Conservation (phyloP, 2,329 filamentous ascomycete species). For the Westerdykella ornata region DNA sequence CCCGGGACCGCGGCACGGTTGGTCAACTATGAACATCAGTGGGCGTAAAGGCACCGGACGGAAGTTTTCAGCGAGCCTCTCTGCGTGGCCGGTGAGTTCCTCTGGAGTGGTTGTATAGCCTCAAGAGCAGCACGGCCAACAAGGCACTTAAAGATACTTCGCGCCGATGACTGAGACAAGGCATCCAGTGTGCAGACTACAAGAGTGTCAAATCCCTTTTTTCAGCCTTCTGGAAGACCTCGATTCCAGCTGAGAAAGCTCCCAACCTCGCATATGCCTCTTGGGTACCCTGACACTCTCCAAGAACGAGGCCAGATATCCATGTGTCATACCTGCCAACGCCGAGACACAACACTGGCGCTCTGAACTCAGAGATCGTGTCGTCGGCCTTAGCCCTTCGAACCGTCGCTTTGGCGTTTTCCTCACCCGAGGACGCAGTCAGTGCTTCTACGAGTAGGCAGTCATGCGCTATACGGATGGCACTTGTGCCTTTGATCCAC, state of each 20-base stretch:
- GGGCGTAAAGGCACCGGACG: no score
- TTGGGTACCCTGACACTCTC: conserved; percentile 8
- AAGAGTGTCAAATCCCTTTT: conserved; percentile 18
- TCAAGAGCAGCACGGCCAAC: no score
- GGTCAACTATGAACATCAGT: no score
- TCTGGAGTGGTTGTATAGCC: no score
- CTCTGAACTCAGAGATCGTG: conserved; percentile 13
- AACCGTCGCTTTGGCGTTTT: conserved; percentile 9
- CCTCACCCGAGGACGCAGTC: conserved; percentile 2
- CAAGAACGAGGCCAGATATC: conserved; percentile 26
- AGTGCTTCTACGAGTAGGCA: conserved; percentile 17
- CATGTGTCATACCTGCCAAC: conserved; percentile 21
- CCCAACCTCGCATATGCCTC: conserved; percentile 23
- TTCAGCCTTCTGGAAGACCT: conserved; percentile 15
- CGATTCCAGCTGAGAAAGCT: conserved; percentile 23
- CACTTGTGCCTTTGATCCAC: conserved; percentile 22
- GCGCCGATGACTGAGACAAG: no score
- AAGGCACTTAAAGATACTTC: no score
- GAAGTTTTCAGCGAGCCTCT: no score
- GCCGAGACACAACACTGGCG: conserved; percentile 22
- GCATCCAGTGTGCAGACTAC: no score
- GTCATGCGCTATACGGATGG: conserved; percentile 23
- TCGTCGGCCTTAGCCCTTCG: conserved; percentile 18
- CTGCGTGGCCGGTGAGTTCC: no score
- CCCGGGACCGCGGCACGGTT: no score